These are phyloP conservation scores for Balansia obtecta DNA, from an alignment of 2,329 filamentous ascomycete species.

Conservation along the genomic window DNA sequence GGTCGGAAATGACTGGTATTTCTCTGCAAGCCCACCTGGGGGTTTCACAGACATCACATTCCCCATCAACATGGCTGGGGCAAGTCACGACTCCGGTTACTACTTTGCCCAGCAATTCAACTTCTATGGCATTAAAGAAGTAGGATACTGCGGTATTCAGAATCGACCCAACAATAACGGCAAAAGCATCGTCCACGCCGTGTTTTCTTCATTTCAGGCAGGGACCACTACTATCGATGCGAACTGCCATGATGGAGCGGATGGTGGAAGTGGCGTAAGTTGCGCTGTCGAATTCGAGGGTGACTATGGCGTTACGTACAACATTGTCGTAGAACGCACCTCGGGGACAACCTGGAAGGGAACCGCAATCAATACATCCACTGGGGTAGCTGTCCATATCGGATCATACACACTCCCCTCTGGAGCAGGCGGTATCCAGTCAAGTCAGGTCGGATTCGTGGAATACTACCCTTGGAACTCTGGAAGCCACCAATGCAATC, in stretches of 20 bases:
- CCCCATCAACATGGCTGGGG: slow-evolving; percentile 11
- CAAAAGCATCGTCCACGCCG: slow-evolving; percentile 8
- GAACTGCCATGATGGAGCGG: slow-evolving; percentile 14
- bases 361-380: slow-evolving; percentile 9
- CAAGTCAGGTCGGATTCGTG: slow-evolving; percentile 10
- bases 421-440: slow-evolving; percentile 8
- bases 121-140: slow-evolving; percentile 5
- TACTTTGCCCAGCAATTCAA: slow-evolving; percentile 14
- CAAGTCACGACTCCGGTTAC: slow-evolving; percentile 10
- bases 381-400: slow-evolving; percentile 6
- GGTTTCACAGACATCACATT: slow-evolving; percentile 12
- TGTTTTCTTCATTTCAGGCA: slow-evolving; percentile 12
- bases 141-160: slow-evolving; percentile 13
- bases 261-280: slow-evolving; percentile 15
- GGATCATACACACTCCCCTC: slow-evolving; percentile 12
- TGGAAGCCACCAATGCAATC: slow-evolving; percentile 7
- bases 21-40: not conserved
- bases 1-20: slow-evolving; percentile 4
- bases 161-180: slow-evolving; percentile 8
- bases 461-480: slow-evolving; percentile 14
- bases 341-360: slow-evolving; percentile 12
- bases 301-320: slow-evolving; percentile 11
- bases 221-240: slow-evolving; percentile 9
- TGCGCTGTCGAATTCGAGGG: slow-evolving; percentile 9
- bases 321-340: slow-evolving; percentile 9